These are phyloP conservation scores for Gonium pectorale DNA, from an alignment of 139 green algal genomes.

Conservation along the genomic window DNA sequence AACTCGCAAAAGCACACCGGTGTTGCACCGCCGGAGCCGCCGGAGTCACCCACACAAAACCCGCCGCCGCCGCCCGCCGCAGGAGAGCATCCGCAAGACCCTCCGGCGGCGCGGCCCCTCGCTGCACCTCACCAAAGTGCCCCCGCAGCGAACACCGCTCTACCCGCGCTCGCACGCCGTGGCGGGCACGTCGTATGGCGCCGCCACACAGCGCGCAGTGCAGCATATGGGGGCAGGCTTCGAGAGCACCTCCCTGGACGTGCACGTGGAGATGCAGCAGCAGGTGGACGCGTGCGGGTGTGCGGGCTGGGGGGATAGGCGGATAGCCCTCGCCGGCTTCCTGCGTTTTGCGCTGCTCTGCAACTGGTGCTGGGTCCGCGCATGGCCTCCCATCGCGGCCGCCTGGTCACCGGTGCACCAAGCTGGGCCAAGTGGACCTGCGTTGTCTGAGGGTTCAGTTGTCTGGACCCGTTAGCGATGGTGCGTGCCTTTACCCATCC, in stretches of 20 bases:
- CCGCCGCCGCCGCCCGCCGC: background rate
- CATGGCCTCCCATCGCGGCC: too few relatives aligned
- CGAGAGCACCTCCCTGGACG: background rate
- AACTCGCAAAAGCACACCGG: background rate
- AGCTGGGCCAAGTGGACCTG: too few relatives aligned
- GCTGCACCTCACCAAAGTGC: background rate
- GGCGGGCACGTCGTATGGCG: background rate
- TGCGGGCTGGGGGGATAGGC: background rate
- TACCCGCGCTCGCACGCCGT: background rate
- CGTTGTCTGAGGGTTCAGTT: background rate
- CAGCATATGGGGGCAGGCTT: background rate
- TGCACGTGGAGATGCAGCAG: background rate
- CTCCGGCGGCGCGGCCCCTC: constrained; percentile 11
- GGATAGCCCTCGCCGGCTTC: background rate
- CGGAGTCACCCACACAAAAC: background rate
- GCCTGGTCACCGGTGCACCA: too few relatives aligned
- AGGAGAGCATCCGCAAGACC: constrained; percentile 30
- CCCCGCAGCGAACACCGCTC: background rate
- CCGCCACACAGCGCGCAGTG: background rate
- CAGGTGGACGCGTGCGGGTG: background rate
- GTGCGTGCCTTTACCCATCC: background rate
- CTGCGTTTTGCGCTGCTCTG: background rate
- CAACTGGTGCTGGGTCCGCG: background rate
- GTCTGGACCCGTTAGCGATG: background rate
- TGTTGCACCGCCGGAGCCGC: background rate